phyloP scores from a whole-genome alignment of 306 rosid genomes.

The Lotus japonicus region DNA sequence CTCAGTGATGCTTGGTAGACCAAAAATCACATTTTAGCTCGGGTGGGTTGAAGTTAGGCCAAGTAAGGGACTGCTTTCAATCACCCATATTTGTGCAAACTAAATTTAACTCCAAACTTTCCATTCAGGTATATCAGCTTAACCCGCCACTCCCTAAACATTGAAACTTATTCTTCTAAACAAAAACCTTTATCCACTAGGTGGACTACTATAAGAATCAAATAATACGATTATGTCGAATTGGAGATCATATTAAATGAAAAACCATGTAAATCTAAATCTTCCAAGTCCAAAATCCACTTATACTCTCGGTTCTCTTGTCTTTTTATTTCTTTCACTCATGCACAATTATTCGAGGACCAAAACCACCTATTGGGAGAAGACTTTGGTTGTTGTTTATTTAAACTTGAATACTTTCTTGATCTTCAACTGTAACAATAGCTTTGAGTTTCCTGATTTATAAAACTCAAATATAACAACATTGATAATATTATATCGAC shows the following conservation, averaged over 20 bases:
- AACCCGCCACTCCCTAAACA: slow-evolving; percentile 1
- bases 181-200: neutral
- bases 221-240: neutral
- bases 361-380: neutral
- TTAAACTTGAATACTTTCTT: neutral
- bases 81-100: neutral
- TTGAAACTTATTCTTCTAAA: neutral
- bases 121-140: neutral
- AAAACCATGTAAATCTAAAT: neutral
- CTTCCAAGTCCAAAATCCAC: neutral
- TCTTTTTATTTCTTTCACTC: neutral
- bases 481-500: neutral
- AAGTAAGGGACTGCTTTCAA: neutral
- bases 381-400: neutral
- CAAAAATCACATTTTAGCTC: neutral
- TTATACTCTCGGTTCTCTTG: neutral
- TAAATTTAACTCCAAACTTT: neutral
- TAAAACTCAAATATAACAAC: neutral
- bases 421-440: neutral
- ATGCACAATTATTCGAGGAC: neutral
- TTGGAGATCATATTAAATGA: neutral
- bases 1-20: neutral
- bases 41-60: neutral
- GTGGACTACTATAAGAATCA: neutral
- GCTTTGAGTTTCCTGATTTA: neutral